A percentile compares a stretch with the other conserved stretches of the same genome.
Evolutionary conservation across 345 rosid genomes (phyloP).

Genomic region (Euphorbia lathyris): DNA sequence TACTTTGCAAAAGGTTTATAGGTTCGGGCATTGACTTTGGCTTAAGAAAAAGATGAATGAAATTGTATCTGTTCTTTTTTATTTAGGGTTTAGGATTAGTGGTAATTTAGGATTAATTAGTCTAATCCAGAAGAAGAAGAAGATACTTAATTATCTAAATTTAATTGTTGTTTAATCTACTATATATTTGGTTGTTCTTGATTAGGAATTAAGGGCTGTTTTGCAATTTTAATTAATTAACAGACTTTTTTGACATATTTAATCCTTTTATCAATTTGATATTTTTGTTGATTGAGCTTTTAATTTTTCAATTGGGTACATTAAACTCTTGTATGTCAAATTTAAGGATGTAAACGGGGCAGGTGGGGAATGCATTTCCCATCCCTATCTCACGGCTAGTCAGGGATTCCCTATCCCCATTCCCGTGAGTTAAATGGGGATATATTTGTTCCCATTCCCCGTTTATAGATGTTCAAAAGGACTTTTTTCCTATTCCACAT

Average conservation of each 20-base stretch:
- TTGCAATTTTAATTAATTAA: background rate
- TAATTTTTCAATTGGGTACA: too few relatives aligned
- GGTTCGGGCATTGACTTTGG: conserved; percentile 89
- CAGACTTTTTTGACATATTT: background rate
- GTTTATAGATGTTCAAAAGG: too few relatives aligned
- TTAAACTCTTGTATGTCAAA: too few relatives aligned
- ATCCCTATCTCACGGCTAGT: too few relatives aligned
- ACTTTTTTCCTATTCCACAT: too few relatives aligned
- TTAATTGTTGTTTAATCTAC: background rate
- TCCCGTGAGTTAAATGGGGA: too few relatives aligned
- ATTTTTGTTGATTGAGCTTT: too few relatives aligned
- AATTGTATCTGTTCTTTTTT: background rate
- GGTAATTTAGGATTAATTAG: background rate
- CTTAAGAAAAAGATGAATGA: conserved; percentile 7
- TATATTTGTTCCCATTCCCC: too few relatives aligned
- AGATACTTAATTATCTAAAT: background rate
- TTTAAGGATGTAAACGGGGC: too few relatives aligned
- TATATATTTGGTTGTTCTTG: background rate
- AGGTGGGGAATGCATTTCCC: too few relatives aligned
- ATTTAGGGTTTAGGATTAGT: conserved; percentile 12
- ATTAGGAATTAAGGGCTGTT: background rate
- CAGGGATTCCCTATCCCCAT: too few relatives aligned
- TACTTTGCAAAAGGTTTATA: conserved; percentile 29
- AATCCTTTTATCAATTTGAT: too few relatives aligned
- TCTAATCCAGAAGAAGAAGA: background rate